Evolutionary conservation across 2,329 filamentous ascomycete genomes (phyloP), one percentile per base, ranked within the genome.

Genomic region (Exserohilum turcica): DNA sequence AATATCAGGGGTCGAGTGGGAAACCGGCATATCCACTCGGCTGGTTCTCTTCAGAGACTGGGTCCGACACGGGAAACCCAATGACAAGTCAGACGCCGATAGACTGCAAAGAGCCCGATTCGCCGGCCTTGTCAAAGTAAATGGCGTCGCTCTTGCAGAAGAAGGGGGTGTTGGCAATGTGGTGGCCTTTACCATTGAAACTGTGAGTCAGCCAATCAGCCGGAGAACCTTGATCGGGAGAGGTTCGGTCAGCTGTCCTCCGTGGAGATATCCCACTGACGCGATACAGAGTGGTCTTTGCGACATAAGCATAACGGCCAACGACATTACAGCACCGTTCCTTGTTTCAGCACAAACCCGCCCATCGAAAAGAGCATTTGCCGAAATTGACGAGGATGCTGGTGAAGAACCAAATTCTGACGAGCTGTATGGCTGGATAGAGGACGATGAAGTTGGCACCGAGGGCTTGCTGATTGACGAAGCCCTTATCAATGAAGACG

Each of bases 31-130:
- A 32, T 84, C 85, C 56, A 89, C 86, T 36, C 82, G 91, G 48
- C 73, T 96, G 56, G 87, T 88, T 19, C 74, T 96, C 29, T 96
- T 94, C 73, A 83, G 89, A 65, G 91, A 96, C 76, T 92, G 77
- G 67, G 56, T 68, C 45, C 65, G 61, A 56, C 61, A 72, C 65
- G 56, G 59, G 43, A 67, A 71, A 56, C 44, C 60, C 38, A 65
- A 39, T 43, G 66, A 64, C 36, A 60, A 43, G 31, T 52, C 59
- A 43, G 66, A 71, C 38, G 57, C 65, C 42, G 65, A 70, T 48
- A 68, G 57, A 59, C 57, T 71, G 60, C 66, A 61, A 49, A 68
- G 63, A 54, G 60, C 71, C 44, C 72, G 78, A 43, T 78, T 78
- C 54, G 68, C 74, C 37, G 78, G 78, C 12, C 65, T 80, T 3